Percentiles rank a stretch among this genome's conserved stretches.
Conservation (phyloP, 164 flowering plant genomes). For the Stephania yunnanensis region DNA sequence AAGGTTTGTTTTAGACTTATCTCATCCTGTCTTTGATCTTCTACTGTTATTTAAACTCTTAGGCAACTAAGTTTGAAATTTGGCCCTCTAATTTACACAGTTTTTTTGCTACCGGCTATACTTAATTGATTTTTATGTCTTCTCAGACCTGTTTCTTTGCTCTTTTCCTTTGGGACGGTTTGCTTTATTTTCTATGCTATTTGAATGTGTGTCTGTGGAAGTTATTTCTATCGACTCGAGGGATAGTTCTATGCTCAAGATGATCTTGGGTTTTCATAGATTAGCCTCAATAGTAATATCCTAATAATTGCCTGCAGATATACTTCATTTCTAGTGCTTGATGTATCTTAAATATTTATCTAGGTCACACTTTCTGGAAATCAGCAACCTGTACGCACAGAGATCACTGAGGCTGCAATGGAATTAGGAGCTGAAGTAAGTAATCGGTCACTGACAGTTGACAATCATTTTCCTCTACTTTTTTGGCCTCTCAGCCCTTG, state of each 20-base stretch:
- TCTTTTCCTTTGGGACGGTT: neutral
- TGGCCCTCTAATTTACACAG: neutral
- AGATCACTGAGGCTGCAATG: slow-evolving; percentile 98
- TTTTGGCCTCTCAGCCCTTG: neutral
- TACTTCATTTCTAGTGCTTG: neutral
- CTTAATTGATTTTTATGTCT: neutral
- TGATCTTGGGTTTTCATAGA: neutral
- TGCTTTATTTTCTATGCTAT: no score
- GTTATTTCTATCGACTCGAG: no score
- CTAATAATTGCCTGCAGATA: neutral
- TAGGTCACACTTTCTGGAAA: slow-evolving; percentile 94
- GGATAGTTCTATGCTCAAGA: no score
- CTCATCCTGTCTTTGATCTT: neutral
- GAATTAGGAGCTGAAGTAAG: slow-evolving; percentile 88
- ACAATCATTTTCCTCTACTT: neutral
- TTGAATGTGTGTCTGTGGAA: no score
- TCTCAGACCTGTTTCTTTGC: neutral
- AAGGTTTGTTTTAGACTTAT: slow-evolving; percentile 42
- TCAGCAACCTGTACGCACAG: slow-evolving; percentile 90
- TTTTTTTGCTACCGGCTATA: neutral
- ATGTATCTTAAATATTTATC: slow-evolving; percentile 1
- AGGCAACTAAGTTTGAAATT: neutral
- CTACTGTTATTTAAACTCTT: neutral
- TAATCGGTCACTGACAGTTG: slow-evolving; percentile 8
- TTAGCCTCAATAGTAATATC: neutral